These are phyloP conservation scores for Adansonia madagascariensis DNA, from an alignment of 441 rosid genomes.

Conservation along the genomic window DNA sequence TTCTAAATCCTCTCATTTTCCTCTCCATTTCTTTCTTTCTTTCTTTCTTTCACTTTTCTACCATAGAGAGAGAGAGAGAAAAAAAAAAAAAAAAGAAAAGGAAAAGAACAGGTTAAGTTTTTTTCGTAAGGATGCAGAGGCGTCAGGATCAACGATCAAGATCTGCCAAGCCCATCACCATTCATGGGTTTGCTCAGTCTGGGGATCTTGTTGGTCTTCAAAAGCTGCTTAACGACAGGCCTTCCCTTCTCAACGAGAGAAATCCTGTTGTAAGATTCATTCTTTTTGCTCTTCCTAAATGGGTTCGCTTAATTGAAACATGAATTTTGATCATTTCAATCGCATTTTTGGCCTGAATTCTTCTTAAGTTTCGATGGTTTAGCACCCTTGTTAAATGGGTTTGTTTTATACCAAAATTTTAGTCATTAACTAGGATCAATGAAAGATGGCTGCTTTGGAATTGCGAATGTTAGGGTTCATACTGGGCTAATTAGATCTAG, in stretches of 20 bases:
- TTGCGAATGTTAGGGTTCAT: background rate
- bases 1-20: slow-evolving; percentile 3
- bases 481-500: slow-evolving; percentile 1
- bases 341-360: slow-evolving; percentile 12
- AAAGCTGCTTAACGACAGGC: slow-evolving; percentile 64
- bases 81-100: background rate
- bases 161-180: slow-evolving; percentile 70
- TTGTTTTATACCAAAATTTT: background rate
- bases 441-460: background rate
- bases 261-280: slow-evolving; percentile 30
- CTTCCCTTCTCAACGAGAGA: slow-evolving; percentile 79
- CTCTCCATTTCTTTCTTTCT: slow-evolving; percentile 8
- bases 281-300: background rate
- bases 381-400: background rate
- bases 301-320: too few species aligned
- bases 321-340: background rate
- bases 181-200: slow-evolving; percentile 79
- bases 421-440: background rate
- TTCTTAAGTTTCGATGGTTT: background rate
- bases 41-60: background rate
- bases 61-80: background rate
- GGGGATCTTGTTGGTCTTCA: slow-evolving; percentile 78
- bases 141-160: slow-evolving; percentile 62
- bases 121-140: slow-evolving; percentile 53
- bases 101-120: background rate